Evolutionary conservation across 2,329 filamentous ascomycete species (phyloP), one percentile per base, ranked within the genome.

Genomic region (Drechslerella coelobrocha): DNA sequence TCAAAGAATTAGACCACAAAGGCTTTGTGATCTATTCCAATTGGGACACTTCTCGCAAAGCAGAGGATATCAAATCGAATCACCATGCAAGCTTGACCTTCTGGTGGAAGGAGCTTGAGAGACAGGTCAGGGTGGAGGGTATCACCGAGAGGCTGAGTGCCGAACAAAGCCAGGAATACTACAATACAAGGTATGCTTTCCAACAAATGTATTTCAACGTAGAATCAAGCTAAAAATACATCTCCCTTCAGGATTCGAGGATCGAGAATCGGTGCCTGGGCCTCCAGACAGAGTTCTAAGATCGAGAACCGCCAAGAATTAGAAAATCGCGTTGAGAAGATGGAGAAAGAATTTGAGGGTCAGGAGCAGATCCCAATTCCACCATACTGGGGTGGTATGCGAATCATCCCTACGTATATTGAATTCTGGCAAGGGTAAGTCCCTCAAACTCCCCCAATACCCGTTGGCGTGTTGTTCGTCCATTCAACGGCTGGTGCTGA

Each of bases 21-120:
- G 92, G 92, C 14, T 99, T 95, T 80, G 91, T 97, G 45, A 83
- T 99, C 52, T 99, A 97, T 83, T 89, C 86, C 77, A 99, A 99
- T 79, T 93, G 92, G 82, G 92, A 86, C 69, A 94, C 90, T 0
- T 90, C 87, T 68, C 81, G 84, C 76, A 86, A 88, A 81, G 85
- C 87, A 0, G 77, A 80, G 53, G 91, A 96, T 78, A 81, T 94
- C 5, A 83, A 81, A 21, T 83, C 80, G 2, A 99, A 97, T 79
- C 84, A 85, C 26, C 88, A 89, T 81, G 93, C 90, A 0, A 87
- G 87, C 51, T 82, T 99, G 75, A 91, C 91, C 3, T 99, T 99
- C 79, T 92, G 88, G 86, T 99, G 94, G 94, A 85, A 88, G 74
- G 83, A 86, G 59, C 79, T 94, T 68, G 92, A 99, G 82, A 83